Conservation (phyloP, 768 basidiomycete species). For the Pholiota conissans region DNA sequence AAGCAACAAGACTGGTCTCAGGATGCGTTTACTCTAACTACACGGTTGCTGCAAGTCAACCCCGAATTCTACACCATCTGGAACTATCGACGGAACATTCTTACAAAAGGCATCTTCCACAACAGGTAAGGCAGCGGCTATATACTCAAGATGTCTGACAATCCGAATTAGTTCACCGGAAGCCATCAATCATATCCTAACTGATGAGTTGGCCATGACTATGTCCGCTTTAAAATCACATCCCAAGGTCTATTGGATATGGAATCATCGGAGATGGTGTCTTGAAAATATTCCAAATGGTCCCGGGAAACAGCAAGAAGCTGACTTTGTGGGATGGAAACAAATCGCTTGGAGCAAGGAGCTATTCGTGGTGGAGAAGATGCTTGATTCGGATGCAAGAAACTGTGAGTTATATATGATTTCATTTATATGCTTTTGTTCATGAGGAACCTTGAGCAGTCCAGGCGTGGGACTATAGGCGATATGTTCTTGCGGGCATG, state of each 20-base stretch:
- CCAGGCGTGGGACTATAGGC: slow-evolving; percentile 92
- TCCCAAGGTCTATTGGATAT: slow-evolving; percentile 98
- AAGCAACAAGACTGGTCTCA: slow-evolving; percentile 62
- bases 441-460: slow-evolving; percentile 47
- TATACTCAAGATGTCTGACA: slow-evolving; percentile 10
- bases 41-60: slow-evolving; percentile 75
- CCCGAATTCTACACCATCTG: slow-evolving; percentile 97
- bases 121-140: slow-evolving; percentile 44
- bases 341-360: slow-evolving; percentile 83
- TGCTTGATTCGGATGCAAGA: slow-evolving; percentile 87
- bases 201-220: slow-evolving; percentile 78
- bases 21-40: slow-evolving; percentile 80
- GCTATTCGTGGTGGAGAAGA: slow-evolving; percentile 84
- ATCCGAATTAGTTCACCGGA: slow-evolving; percentile 50
- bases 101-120: slow-evolving; percentile 70
- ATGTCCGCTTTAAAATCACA: slow-evolving; percentile 76
- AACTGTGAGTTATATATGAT: slow-evolving; percentile 71
- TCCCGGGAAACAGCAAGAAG: slow-evolving; percentile 48
- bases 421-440: background rate
- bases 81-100: slow-evolving; percentile 89
- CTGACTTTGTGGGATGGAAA: slow-evolving; percentile 65
- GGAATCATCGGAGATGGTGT: slow-evolving; percentile 98
- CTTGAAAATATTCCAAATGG: slow-evolving; percentile 82
- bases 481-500: slow-evolving; percentile 78
- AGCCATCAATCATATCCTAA: slow-evolving; percentile 62